Evolutionary conservation across 192 early-diverging fungal species (phyloP).

Genomic region (Rhizophagus prolifer): DNA sequence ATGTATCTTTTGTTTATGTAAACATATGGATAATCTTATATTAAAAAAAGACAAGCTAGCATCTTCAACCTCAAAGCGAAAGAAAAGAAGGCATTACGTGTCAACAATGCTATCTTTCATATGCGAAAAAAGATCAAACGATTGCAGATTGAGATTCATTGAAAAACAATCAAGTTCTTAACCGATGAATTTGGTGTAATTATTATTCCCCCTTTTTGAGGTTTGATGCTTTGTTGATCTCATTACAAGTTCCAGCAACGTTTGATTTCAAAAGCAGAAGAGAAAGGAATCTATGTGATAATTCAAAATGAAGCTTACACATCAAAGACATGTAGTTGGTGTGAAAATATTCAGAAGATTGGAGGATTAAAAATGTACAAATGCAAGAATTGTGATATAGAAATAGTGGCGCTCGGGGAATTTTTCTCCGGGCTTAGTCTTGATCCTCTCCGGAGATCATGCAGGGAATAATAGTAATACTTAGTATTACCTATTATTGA

Average conservation of each 20-base stretch:
- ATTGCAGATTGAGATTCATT: not conserved
- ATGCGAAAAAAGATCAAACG: slow-evolving; percentile 9
- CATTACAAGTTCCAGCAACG: not conserved
- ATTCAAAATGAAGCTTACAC: slow-evolving; percentile 8
- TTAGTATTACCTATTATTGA: no score
- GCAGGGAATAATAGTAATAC: no score
- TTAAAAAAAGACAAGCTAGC: slow-evolving; percentile 10
- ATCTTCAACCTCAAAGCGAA: slow-evolving; percentile 10
- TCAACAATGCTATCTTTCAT: slow-evolving; percentile 10
- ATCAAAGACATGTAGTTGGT: not conserved
- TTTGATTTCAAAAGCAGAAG: slow-evolving; percentile 1
- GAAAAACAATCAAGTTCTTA: slow-evolving; percentile 4
- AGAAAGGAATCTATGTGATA: not conserved
- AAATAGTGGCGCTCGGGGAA: no score
- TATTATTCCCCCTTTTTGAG: slow-evolving; percentile 18
- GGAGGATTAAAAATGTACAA: not conserved
- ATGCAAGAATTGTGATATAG: no score
- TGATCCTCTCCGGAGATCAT: no score
- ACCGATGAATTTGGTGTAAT: not conserved
- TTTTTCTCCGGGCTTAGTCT: no score
- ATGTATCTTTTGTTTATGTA: slow-evolving; percentile 16
- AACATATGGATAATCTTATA: slow-evolving; percentile 23
- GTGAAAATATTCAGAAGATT: not conserved
- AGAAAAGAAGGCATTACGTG: slow-evolving; percentile 11
- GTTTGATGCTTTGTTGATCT: slow-evolving; percentile 22